Percentiles rank a stretch among this genome's conserved stretches.
Conservation (phyloP, 345 rosid genomes). For the Eucalyptus sp. region DNA sequence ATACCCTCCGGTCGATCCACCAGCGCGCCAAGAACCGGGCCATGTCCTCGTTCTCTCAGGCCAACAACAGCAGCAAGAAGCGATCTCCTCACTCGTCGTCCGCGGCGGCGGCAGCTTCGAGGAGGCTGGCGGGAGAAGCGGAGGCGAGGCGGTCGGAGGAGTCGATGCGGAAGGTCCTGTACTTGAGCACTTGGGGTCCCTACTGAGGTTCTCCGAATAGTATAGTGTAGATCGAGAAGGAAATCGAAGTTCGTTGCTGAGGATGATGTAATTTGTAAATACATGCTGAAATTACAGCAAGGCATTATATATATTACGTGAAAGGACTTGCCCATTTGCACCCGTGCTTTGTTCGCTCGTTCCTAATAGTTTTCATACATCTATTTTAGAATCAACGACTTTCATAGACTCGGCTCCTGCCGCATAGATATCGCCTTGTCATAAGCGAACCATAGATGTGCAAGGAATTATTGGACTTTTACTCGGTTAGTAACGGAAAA, state of each 20-base stretch:
- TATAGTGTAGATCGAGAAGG: no score
- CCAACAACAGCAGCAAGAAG: neutral
- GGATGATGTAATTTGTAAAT: neutral
- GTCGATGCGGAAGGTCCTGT: constrained; percentile 35
- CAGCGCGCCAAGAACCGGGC: no score
- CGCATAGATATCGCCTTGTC: neutral
- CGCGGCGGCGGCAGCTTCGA: neutral
- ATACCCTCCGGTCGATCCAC: no score
- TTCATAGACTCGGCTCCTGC: neutral
- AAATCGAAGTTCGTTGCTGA: neutral
- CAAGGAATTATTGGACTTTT: neutral
- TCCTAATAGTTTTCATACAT: neutral
- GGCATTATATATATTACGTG: no score
- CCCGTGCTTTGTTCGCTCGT: neutral
- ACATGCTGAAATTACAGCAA: no score
- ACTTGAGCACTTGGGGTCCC: constrained; percentile 49
- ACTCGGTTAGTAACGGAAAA: neutral
- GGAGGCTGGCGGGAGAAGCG: neutral
- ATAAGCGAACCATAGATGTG: neutral
- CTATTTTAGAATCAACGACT: neutral
- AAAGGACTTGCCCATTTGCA: neutral
- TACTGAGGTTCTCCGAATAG: no score
- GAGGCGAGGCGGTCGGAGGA: constrained; percentile 20
- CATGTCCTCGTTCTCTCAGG: no score
- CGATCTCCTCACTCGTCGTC: constrained; percentile 1